These are phyloP conservation scores for Brasenia schreberi DNA, from an alignment of 164 flowering plant genomes.

Conservation along the genomic window DNA sequence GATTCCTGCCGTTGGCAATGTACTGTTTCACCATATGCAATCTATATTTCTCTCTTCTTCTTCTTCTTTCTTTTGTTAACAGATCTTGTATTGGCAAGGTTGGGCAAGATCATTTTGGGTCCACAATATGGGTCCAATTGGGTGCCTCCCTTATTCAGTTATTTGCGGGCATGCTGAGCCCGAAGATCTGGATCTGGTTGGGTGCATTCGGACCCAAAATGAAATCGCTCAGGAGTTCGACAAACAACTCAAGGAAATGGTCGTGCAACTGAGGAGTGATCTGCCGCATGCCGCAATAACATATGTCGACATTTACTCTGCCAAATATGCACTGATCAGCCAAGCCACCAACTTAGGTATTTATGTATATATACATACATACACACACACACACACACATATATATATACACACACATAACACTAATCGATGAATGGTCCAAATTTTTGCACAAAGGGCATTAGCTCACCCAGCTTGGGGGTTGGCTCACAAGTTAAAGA, in stretches of 20 bases:
- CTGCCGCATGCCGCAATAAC: conserved; percentile 30
- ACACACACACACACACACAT: too few relatives aligned
- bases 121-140: conserved; percentile 71
- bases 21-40: too few relatives aligned
- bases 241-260: conserved; percentile 36
- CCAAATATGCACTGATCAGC: conserved; percentile 37
- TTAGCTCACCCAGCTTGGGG: too few relatives aligned
- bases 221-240: conserved; percentile 50
- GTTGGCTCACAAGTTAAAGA: too few relatives aligned
- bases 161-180: conserved; percentile 18
- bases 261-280: conserved; percentile 23
- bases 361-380: not conserved
- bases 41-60: too few relatives aligned
- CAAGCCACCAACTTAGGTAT: conserved; percentile 39
- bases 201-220: conserved; percentile 50
- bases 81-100: conserved; percentile 41
- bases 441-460: too few relatives aligned
- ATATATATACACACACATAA: too few relatives aligned
- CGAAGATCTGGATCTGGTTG: conserved; percentile 28
- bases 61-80: too few relatives aligned
- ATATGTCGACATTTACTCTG: conserved; percentile 54
- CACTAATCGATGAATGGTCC: too few relatives aligned
- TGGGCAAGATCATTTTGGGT: conserved; percentile 61
- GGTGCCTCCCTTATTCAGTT: conserved; percentile 47
- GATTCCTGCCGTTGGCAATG: too few relatives aligned